Percentiles rank a stretch among this genome's conserved stretches.
Conservation (phyloP, 2,329 filamentous ascomycete species). For the Spiromastix sp. region DNA sequence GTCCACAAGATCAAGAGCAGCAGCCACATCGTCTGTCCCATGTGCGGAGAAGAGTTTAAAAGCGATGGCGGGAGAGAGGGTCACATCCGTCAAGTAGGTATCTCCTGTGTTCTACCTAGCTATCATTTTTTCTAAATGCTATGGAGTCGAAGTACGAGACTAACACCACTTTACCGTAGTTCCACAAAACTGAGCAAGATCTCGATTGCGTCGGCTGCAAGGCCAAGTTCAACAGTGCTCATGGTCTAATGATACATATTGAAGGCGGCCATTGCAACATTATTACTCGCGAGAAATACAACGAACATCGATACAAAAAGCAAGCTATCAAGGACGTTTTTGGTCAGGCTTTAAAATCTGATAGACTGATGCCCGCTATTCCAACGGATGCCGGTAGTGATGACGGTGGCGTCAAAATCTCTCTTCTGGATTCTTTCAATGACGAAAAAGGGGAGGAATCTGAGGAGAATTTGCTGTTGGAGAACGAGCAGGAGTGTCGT, state of each 20-base stretch:
- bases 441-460: conserved; percentile 11
- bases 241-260: conserved; percentile 43
- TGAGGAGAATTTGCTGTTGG: conserved; percentile 8
- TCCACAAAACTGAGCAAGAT: conserved; percentile 39
- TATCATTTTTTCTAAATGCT: conserved; percentile 8
- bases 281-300: conserved; percentile 35
- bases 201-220: conserved; percentile 41
- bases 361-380: conserved; percentile 2
- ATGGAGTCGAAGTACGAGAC: not conserved
- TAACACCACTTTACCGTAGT: conserved; percentile 20
- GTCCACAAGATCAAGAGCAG: conserved; percentile 39
- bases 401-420: conserved; percentile 18
- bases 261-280: conserved; percentile 41
- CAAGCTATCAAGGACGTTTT: conserved; percentile 31
- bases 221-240: conserved; percentile 37
- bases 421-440: conserved; percentile 7
- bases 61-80: conserved; percentile 40
- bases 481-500: not conserved
- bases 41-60: conserved; percentile 48
- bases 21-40: conserved; percentile 44
- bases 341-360: conserved; percentile 4
- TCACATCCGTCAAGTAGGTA: conserved; percentile 41
- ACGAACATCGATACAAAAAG: conserved; percentile 41
- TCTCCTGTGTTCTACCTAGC: too few species aligned
- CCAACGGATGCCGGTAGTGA: conserved; percentile 10